Evolutionary conservation across 208 protist species (phyloP), one percentile per base, ranked within the genome.

Genomic region (Trypanosomatidae sp.): DNA sequence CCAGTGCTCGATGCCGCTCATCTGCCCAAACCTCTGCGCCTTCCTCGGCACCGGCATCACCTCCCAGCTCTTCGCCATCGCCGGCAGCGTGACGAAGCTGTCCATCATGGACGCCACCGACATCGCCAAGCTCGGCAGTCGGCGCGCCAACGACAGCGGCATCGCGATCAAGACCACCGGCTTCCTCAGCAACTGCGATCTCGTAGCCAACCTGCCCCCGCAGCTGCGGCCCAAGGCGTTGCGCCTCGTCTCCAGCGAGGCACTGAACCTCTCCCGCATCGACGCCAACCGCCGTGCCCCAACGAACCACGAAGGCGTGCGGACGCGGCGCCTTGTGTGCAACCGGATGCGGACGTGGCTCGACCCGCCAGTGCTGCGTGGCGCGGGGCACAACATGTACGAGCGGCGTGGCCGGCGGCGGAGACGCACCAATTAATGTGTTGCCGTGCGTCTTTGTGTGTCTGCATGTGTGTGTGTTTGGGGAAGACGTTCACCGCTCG

Each of bases 21-120:
- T 98, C 43, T 94, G 91, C 71, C 96, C 96, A 1, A 98, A 98
- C 71, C 81, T 97, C 19, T 97, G 90, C 55, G 89, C 88, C 10
- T 91, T 98, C 59, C 81, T 98, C 12, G 95, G 94, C 17, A 97
- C 96, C 12, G 90, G 85, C 41, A 95, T 98, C 62, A 95, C 95
- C 2, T 95, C 93, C 15, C 92, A 98, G 77, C 82, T 98, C 28
- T 97, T 98, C 73, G 91, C 92, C 68, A 85, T 96, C 56, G 78
- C 88, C 0, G 92, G 91, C 59, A 91, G 87, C 60, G 85, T 95
- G 12, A 59, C 72, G 3, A 93, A 90, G 60, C 81, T 97, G 47
- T 76, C 93, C 6, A 74, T 83, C 6, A 88, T 97, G 81, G 93
- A 97, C 65, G 66, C 87, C 0, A 73, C 66, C 41, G 88, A 93